phyloP scores from a whole-genome alignment of 208 protist genomes.

The Herpetomonas muscarum region DNA sequence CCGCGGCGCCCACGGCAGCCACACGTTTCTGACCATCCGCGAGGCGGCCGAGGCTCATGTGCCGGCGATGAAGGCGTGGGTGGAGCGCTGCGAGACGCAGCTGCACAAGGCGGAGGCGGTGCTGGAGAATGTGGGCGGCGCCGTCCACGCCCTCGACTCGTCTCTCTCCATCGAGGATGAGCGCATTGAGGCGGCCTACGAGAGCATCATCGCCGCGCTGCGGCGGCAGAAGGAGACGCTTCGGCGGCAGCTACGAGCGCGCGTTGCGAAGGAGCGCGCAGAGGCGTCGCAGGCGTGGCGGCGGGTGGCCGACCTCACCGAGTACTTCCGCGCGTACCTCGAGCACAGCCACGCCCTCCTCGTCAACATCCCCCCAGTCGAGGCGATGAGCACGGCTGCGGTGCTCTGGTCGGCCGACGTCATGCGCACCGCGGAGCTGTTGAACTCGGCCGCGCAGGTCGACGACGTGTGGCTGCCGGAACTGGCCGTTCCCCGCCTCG shows the following conservation, averaged over 20 bases:
- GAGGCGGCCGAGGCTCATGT: constrained; percentile 30
- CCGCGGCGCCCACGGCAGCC: constrained; percentile 26
- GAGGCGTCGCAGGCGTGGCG: constrained; percentile 1
- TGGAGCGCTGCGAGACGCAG: constrained; percentile 18
- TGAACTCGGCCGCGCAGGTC: background rate
- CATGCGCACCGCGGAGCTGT: background rate
- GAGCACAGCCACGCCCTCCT: constrained; percentile 17
- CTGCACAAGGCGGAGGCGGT: constrained; percentile 16
- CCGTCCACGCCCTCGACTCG: constrained; percentile 11
- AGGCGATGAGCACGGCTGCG: constrained; percentile 11
- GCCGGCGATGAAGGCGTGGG: constrained; percentile 19
- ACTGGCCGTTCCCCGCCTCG: background rate
- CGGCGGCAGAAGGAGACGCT: constrained; percentile 14
- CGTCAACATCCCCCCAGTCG: constrained; percentile 14
- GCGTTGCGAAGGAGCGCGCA: constrained; percentile 3
- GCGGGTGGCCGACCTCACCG: constrained; percentile 12
- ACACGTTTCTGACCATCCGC: constrained; percentile 27
- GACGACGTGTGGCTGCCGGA: constrained; percentile 1
- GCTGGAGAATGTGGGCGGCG: constrained; percentile 16
- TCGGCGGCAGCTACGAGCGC: constrained; percentile 14
- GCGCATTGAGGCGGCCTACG: constrained; percentile 12
- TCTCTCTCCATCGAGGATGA: constrained; percentile 10
- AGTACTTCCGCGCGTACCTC: constrained; percentile 14
- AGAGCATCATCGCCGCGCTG: constrained; percentile 23
- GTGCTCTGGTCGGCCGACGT: constrained; percentile 27